Percentiles rank a stretch among this genome's conserved stretches.
Conservation (phyloP, 768 basidiomycete species). For the Dioszegia aurantiaca region DNA sequence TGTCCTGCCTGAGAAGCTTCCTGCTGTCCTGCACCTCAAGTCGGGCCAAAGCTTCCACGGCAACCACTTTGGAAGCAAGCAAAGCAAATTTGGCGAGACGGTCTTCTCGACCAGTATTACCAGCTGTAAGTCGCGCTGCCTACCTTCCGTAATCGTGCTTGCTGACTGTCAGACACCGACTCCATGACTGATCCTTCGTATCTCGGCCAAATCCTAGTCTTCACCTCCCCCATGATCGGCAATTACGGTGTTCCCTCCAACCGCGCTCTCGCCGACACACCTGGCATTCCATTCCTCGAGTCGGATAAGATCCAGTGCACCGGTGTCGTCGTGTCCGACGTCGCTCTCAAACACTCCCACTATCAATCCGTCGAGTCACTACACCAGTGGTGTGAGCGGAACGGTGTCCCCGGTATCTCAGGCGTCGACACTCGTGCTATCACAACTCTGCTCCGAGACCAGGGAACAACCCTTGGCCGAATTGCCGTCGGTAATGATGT, state of each 20-base stretch:
- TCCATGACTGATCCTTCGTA: slow-evolving; percentile 99
- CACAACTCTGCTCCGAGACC: slow-evolving; percentile 86
- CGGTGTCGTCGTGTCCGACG: slow-evolving; percentile 87
- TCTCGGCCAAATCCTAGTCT: slow-evolving; percentile 94
- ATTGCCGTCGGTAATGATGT: slow-evolving; percentile 75
- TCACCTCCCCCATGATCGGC: slow-evolving; percentile 96
- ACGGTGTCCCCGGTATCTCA: slow-evolving; percentile 87
- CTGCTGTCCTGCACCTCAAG: slow-evolving; percentile 87
- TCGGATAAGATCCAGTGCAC: slow-evolving; percentile 85
- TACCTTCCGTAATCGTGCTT: background rate
- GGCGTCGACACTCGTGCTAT: slow-evolving; percentile 98
- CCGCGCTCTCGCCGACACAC: slow-evolving; percentile 56
- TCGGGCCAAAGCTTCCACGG: slow-evolving; percentile 90
- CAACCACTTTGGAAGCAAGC: slow-evolving; percentile 80
- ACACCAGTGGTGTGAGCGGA: slow-evolving; percentile 84
- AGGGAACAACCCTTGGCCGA: slow-evolving; percentile 92
- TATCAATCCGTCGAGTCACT: slow-evolving; percentile 90
- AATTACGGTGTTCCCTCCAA: slow-evolving; percentile 96
- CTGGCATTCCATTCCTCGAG: slow-evolving; percentile 73
- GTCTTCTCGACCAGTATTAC: slow-evolving; percentile 99
- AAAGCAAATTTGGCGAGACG: slow-evolving; percentile 89
- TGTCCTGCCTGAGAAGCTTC: slow-evolving; percentile 53
- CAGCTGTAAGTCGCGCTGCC: slow-evolving; percentile 69
- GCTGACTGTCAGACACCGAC: slow-evolving; percentile 74
- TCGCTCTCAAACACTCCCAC: slow-evolving; percentile 93